Evolutionary conservation across 768 basidiomycete species (phyloP).

Genomic region (Naganishia randhawae): DNA sequence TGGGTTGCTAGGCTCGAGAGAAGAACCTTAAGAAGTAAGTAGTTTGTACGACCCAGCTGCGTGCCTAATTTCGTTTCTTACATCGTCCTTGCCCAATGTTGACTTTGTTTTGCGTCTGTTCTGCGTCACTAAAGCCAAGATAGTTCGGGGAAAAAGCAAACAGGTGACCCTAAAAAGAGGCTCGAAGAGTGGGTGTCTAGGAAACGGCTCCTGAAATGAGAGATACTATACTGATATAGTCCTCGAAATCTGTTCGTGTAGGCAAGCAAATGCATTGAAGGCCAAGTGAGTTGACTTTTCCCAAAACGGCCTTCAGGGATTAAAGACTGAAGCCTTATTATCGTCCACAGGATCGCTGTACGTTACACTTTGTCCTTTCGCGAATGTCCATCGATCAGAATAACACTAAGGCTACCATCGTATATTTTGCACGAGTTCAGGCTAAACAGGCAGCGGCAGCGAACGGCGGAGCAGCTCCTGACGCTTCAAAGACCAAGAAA

Average conservation of each 20-base stretch:
- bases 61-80: too few species aligned
- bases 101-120: neutral
- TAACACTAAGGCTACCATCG: too few species aligned
- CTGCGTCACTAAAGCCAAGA: slow-evolving; percentile 3
- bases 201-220: neutral
- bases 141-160: slow-evolving; percentile 21
- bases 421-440: neutral
- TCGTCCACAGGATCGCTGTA: slow-evolving; percentile 20
- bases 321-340: neutral
- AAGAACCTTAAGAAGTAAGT: slow-evolving; percentile 22
- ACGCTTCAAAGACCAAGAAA: slow-evolving; percentile 2
- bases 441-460: slow-evolving; percentile 17
- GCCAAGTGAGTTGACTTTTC: slow-evolving; percentile 23
- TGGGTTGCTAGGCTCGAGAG: slow-evolving; percentile 1
- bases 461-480: slow-evolving; percentile 10
- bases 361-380: neutral
- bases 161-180: slow-evolving; percentile 27
- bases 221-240: neutral
- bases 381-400: neutral
- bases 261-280: slow-evolving; percentile 28
- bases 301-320: too few species aligned
- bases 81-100: neutral
- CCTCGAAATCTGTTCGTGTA: neutral
- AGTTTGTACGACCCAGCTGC: too few species aligned
- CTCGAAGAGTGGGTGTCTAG: slow-evolving; percentile 22